Evolutionary conservation across 441 rosid genomes (phyloP), one percentile per base, ranked within the genome.

Genomic region (Lepidium campestre): DNA sequence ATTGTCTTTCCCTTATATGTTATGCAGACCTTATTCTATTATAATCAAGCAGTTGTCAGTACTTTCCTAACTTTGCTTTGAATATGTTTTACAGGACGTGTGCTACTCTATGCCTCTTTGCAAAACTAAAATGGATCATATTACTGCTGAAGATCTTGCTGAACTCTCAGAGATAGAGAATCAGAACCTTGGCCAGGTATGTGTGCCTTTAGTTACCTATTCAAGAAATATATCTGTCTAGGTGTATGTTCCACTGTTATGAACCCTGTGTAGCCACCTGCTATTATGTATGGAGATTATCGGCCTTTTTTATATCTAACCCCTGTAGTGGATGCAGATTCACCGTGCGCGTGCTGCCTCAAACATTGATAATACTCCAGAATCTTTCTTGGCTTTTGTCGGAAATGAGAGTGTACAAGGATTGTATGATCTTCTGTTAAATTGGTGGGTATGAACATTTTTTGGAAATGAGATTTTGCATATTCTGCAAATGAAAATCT

Each of bases 91-190:
- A 62, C 68, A 76, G 79, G 98, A 88, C 82, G 68, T 88, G 35
- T 78, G 80, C 77, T 95, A 86, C 87, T 82, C 93, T 39, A 87
- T 95, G 99, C 98, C 99, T 54, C 93, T 95, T 78, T 90, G 97
- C 79, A 85, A 67, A 70, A 85, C 90, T 68, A 82, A 92, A 76
- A 84, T 87, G 54, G 98, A 92, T 70, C 85, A 92, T 72, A 84
- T 80, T 40, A 80, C 88, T 54, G 76, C 84, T 31, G 98, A 92
- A 78, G 96, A 92, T 78, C 81, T 95, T 63, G 82, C 83, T 29
- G 97, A 95, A 85, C 98, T 95, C 62, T 86, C 95, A 67, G 98
- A 92, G 83, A 86, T 95, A 35, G 96, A 90, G 81, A 92, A 86
- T 76, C 88, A 86, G 68, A 92, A 88, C 76, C 72, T 92, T 62